Evolutionary conservation across 2,329 filamentous ascomycete genomes (phyloP).

Genomic region (Calonectria henricotiae): DNA sequence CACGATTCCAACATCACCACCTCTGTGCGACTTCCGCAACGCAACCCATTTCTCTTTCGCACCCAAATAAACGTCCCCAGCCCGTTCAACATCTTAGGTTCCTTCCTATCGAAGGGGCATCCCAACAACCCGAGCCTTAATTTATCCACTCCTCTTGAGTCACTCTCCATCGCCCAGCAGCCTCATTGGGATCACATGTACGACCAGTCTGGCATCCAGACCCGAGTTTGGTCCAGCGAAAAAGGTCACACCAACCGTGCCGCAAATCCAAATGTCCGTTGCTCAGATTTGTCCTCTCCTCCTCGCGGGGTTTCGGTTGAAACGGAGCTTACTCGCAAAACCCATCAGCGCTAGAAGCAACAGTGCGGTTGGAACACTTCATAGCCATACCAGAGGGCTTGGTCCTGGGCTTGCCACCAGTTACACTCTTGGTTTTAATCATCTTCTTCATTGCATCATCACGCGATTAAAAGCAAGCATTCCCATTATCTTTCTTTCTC

Average conservation of each 20-base stretch:
- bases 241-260: constrained; percentile 25
- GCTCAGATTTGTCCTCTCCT: constrained; percentile 28
- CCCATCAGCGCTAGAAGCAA: constrained; percentile 47
- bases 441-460: background rate
- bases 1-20: constrained; percentile 17
- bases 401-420: background rate
- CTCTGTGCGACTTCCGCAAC: constrained; percentile 39
- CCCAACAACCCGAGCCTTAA: constrained; percentile 18
- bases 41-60: constrained; percentile 58
- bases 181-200: constrained; percentile 37
- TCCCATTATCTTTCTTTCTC: background rate
- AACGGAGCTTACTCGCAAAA: constrained; percentile 50
- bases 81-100: constrained; percentile 45
- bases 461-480: background rate
- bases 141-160: constrained; percentile 35
- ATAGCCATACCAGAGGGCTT: too few relatives aligned
- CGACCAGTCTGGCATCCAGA: constrained; percentile 44
- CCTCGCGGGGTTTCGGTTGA: constrained; percentile 47
- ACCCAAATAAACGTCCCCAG: constrained; percentile 54
- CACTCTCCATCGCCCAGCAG: constrained; percentile 36
- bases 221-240: constrained; percentile 54
- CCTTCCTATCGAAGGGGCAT: constrained; percentile 42
- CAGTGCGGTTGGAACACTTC: constrained; percentile 42
- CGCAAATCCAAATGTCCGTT: constrained; percentile 31
- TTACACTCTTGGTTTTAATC: background rate